A percentile compares a stretch with the other conserved stretches of the same genome.
phyloP scores from a whole-genome alignment of 768 basidiomycete genomes.

The Boletus reticulatus region DNA sequence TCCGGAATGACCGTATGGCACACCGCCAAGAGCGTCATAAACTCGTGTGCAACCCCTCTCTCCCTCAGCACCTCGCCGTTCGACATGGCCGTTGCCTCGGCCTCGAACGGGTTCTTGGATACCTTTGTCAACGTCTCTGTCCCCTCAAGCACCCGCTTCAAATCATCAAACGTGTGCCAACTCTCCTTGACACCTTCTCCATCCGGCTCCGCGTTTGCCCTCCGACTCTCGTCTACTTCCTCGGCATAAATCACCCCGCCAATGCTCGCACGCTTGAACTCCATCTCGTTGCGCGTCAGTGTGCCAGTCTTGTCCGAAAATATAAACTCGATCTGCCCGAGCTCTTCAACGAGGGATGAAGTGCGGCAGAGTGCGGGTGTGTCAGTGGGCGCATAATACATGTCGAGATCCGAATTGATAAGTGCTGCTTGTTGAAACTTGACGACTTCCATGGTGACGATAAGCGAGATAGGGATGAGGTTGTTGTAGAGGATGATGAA shows the following conservation, averaged over 20 bases:
- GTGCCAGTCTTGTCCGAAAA: slow-evolving; percentile 97
- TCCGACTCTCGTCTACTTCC: slow-evolving; percentile 82
- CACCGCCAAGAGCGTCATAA: slow-evolving; percentile 83
- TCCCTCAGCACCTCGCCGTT: slow-evolving; percentile 8
- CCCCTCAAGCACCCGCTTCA: slow-evolving; percentile 55
- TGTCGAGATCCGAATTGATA: slow-evolving; percentile 97
- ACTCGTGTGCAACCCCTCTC: slow-evolving; percentile 64
- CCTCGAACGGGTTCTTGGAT: slow-evolving; percentile 58
- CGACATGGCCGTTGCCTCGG: slow-evolving; percentile 17
- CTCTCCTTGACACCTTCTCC: slow-evolving; percentile 44
- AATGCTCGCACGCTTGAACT: slow-evolving; percentile 87
- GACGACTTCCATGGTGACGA: slow-evolving; percentile 99
- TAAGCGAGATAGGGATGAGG: slow-evolving; percentile 97
- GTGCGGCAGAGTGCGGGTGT: slow-evolving; percentile 98
- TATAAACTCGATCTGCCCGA: slow-evolving; percentile 96
- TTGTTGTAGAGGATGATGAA: slow-evolving; percentile 99
- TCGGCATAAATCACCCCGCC: slow-evolving; percentile 90
- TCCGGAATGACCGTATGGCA: slow-evolving; percentile 99
- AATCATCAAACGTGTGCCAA: slow-evolving; percentile 79
- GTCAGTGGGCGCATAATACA: slow-evolving; percentile 95
- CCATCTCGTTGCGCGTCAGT: slow-evolving; percentile 97
- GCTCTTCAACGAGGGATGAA: slow-evolving; percentile 95
- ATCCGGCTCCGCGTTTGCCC: slow-evolving; percentile 49
- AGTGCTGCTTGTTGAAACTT: slow-evolving; percentile 97
- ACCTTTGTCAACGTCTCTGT: slow-evolving; percentile 4